Evolutionary conservation across 495 filamentous ascomycete genomes (phyloP).

Genomic region (Penicillium pulvis): DNA sequence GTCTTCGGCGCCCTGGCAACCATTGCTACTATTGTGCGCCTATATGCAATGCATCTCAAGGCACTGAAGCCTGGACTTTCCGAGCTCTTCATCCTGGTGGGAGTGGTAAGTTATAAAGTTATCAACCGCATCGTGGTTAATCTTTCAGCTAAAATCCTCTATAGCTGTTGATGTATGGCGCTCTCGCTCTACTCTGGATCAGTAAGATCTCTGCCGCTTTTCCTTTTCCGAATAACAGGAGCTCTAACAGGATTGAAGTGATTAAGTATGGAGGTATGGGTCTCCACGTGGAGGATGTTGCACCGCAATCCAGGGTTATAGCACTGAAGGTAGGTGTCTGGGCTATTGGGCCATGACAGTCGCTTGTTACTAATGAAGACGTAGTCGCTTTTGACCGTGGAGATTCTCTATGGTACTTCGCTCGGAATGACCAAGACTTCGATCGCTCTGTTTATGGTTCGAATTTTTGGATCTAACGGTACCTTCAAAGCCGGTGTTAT

Average conservation of each 20-base stretch:
- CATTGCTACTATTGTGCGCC: background rate
- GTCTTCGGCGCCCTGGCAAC: background rate
- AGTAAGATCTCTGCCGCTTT: background rate
- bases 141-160: background rate
- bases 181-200: background rate
- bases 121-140: background rate
- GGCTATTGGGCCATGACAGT: background rate
- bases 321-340: background rate
- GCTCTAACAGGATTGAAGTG: background rate
- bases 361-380: background rate
- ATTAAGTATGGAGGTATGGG: background rate
- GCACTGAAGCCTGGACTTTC: background rate
- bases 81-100: background rate
- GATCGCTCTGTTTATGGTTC: slow-evolving; percentile 17
- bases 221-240: background rate
- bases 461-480: slow-evolving; percentile 18
- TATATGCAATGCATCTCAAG: background rate
- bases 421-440: slow-evolving; percentile 22
- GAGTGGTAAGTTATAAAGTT: background rate
- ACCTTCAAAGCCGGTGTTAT: slow-evolving; percentile 12
- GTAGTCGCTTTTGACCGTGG: background rate
- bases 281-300: background rate
- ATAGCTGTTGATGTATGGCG: background rate
- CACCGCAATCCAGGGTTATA: background rate
- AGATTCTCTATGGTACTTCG: slow-evolving; percentile 14